A percentile compares a stretch with the other conserved stretches of the same genome.
Conservation (phyloP, 179 eudicot species). For the Dionaea muscipula region DNA sequence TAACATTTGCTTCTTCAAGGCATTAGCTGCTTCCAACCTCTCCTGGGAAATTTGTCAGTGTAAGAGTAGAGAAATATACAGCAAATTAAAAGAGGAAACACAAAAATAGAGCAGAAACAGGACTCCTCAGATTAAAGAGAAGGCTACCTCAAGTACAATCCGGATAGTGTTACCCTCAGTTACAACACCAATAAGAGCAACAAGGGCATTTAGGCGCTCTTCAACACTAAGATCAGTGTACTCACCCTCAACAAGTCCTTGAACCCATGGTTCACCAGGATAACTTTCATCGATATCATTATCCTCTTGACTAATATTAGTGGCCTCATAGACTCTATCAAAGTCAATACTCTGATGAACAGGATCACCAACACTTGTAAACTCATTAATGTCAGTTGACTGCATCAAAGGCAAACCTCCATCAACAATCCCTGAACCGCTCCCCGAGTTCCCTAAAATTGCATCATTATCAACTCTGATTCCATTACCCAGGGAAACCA, state of each 20-base stretch:
- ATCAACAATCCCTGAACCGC: slow-evolving; percentile 26
- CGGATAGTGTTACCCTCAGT: slow-evolving; percentile 84
- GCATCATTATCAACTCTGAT: slow-evolving; percentile 17
- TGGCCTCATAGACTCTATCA: slow-evolving; percentile 20
- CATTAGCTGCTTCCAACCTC: slow-evolving; percentile 76
- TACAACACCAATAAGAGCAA: slow-evolving; percentile 64
- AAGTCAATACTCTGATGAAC: slow-evolving; percentile 23
- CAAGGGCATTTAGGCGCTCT: slow-evolving; percentile 86
- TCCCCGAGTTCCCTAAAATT: slow-evolving; percentile 17
- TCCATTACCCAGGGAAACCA: slow-evolving; percentile 26
- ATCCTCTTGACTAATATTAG: slow-evolving; percentile 39
- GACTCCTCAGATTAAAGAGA: background rate
- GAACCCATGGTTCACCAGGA: slow-evolving; percentile 73
- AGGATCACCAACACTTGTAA: slow-evolving; percentile 19
- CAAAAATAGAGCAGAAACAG: background rate
- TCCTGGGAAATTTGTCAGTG: slow-evolving; percentile 34
- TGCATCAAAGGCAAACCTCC: slow-evolving; percentile 22
- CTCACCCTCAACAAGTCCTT: slow-evolving; percentile 74
- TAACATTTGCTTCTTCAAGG: slow-evolving; percentile 92
- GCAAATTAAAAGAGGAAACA: background rate
- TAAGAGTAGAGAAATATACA: slow-evolving; percentile 10
- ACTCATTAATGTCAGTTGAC: slow-evolving; percentile 18
- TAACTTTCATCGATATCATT: slow-evolving; percentile 51
- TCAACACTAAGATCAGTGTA: slow-evolving; percentile 62
- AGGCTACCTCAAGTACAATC: slow-evolving; percentile 51